These are phyloP conservation scores for Elongisporangium senticosum DNA, from an alignment of 352 stramenopile species.

Conservation along the genomic window DNA sequence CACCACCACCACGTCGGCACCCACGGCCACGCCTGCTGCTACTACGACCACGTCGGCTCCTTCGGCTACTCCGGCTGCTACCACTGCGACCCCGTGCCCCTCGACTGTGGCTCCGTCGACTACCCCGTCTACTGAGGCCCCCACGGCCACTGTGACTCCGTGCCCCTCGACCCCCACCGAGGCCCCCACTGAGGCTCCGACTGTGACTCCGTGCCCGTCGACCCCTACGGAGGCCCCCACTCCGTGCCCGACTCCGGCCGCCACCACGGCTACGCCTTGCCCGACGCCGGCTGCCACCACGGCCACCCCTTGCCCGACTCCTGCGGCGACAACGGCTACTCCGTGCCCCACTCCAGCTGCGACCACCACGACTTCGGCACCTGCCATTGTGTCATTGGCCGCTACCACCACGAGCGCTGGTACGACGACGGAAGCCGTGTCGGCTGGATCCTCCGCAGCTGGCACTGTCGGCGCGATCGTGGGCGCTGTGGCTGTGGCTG, in stretches of 20 bases:
- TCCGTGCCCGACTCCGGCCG: slow-evolving; percentile 2
- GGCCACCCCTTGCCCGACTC: slow-evolving; percentile 5
- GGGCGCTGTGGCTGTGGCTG: slow-evolving; percentile 3
- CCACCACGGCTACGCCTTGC: neutral
- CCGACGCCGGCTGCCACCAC: neutral
- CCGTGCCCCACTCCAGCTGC: slow-evolving; percentile 8
- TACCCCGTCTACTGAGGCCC: slow-evolving; percentile 2
- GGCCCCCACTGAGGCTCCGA: slow-evolving; percentile 1
- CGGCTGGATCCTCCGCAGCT: neutral
- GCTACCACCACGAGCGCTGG: neutral
- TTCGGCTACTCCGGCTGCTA: slow-evolving; percentile 8
- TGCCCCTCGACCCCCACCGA: neutral
- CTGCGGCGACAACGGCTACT: neutral
- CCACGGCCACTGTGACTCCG: slow-evolving; percentile 2
- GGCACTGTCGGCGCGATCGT: neutral
- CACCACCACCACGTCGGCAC: neutral
- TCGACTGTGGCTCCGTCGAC: slow-evolving; percentile 4
- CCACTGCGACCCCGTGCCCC: slow-evolving; percentile 13
- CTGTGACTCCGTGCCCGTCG: slow-evolving; percentile 1
- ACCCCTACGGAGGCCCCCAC: neutral
- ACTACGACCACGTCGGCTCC: slow-evolving; percentile 1
- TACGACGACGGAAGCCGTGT: neutral
- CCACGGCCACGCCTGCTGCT: slow-evolving; percentile 11
- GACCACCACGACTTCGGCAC: slow-evolving; percentile 6
- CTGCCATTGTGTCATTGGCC: neutral